Evolutionary conservation across 148 eudicot species (phyloP).

Genomic region (Silene latifolia): DNA sequence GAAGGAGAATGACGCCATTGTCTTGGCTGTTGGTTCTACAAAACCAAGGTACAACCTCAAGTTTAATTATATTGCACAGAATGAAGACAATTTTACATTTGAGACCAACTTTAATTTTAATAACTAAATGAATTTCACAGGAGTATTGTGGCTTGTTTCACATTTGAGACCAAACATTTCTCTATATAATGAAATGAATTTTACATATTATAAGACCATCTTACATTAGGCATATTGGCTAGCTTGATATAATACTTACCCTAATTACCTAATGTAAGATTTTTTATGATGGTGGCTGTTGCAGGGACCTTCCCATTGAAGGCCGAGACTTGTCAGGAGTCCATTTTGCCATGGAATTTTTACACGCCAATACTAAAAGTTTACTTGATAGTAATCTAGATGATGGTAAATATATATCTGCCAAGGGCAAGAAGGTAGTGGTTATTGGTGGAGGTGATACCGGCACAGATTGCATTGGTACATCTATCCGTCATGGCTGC

Average conservation of each 20-base stretch:
- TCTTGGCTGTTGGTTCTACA: constrained; percentile 93
- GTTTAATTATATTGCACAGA: neutral
- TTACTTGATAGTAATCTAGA: constrained; percentile 90
- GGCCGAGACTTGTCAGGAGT: constrained; percentile 88
- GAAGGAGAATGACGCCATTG: constrained; percentile 71
- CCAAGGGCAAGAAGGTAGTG: constrained; percentile 93
- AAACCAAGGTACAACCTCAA: constrained; percentile 66
- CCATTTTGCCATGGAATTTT: constrained; percentile 96
- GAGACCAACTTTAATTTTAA: neutral
- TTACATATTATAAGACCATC: neutral
- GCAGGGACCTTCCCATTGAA: constrained; percentile 92
- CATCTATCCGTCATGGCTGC: constrained; percentile 98
- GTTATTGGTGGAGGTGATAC: constrained; percentile 99
- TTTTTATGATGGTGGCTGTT: constrained; percentile 8
- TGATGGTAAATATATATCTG: constrained; percentile 86
- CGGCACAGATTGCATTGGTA: constrained; percentile 97
- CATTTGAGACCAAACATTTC: neutral
- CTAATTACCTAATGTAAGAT: neutral
- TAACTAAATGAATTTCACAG: too few relatives aligned
- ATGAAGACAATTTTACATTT: neutral
- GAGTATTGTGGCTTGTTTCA: too few relatives aligned
- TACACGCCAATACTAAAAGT: constrained; percentile 98
- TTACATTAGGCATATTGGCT: neutral
- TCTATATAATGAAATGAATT: too few relatives aligned
- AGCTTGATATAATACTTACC: neutral